Evolutionary conservation across 768 basidiomycete genomes (phyloP).

Genomic region (Dendrothele bispora): DNA sequence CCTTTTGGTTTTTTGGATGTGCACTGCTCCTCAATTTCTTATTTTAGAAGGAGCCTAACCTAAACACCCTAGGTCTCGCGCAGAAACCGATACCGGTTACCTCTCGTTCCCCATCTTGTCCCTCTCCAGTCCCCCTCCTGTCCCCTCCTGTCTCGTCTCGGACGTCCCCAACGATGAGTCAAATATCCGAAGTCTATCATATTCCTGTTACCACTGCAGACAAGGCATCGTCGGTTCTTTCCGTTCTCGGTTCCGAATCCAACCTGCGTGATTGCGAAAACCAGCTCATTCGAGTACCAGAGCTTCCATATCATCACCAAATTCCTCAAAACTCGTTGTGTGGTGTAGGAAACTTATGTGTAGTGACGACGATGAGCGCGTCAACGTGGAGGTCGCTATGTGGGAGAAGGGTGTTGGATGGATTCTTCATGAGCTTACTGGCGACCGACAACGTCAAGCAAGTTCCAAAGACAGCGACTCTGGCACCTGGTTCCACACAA

Average conservation of each 20-base stretch:
- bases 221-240: constrained; percentile 83
- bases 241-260: constrained; percentile 84
- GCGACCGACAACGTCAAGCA: too few relatives aligned
- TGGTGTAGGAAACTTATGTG: constrained; percentile 95
- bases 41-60: too few relatives aligned
- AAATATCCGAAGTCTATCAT: constrained; percentile 86
- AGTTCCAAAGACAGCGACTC: constrained; percentile 82
- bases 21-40: too few relatives aligned
- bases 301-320: constrained; percentile 88
- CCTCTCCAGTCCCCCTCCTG: too few relatives aligned
- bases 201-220: constrained; percentile 94
- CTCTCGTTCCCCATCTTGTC: too few relatives aligned
- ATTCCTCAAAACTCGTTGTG: constrained; percentile 93
- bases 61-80: too few relatives aligned
- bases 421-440: constrained; percentile 87
- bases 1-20: too few relatives aligned
- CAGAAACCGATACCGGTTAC: too few relatives aligned
- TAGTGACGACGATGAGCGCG: constrained; percentile 81
- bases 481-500: constrained; percentile 86
- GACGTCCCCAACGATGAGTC: too few relatives aligned
- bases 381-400: constrained; percentile 97
- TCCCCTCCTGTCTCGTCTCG: too few relatives aligned
- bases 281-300: constrained; percentile 91
- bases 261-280: constrained; percentile 93
- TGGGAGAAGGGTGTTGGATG: constrained; percentile 95